Evolutionary conservation across 2,329 filamentous ascomycete genomes (phyloP).

Genomic region (Boeremia exigua): DNA sequence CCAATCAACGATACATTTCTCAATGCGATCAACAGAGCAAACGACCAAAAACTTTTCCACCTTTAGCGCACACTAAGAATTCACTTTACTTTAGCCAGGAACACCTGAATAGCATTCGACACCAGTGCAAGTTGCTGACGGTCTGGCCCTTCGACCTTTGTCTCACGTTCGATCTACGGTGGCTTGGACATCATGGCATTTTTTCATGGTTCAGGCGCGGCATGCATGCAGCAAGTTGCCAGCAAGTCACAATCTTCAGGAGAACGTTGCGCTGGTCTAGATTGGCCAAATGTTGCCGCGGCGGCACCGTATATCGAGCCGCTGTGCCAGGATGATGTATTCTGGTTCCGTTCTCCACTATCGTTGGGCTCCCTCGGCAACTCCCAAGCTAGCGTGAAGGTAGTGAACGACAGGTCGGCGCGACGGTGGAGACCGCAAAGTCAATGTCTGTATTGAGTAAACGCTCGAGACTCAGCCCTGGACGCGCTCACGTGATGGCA

Average conservation of each 20-base stretch:
- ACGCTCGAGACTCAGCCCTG: background rate
- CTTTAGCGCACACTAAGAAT: background rate
- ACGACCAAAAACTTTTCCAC: background rate
- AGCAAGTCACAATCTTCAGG: too few species aligned
- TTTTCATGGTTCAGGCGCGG: too few species aligned
- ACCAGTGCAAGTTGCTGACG: too few species aligned
- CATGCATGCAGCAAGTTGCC: too few species aligned
- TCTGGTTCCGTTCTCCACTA: conserved; percentile 3
- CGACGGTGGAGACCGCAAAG: background rate
- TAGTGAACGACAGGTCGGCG: background rate
- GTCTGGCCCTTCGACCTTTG: too few species aligned
- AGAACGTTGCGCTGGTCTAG: too few species aligned
- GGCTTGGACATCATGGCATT: too few species aligned
- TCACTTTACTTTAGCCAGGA: background rate
- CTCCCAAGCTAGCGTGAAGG: background rate
- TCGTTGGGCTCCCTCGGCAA: conserved; percentile 2
- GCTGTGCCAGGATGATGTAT: background rate
- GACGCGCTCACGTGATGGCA: background rate
- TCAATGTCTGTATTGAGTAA: background rate
- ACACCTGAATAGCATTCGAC: background rate
- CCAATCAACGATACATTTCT: background rate
- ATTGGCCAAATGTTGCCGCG: too few species aligned
- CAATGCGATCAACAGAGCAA: background rate
- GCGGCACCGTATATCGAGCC: too few species aligned
- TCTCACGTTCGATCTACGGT: too few species aligned